Base-by-base conservation (phyloP, 306 rosid genomes). In the Prunus padus region DNA sequence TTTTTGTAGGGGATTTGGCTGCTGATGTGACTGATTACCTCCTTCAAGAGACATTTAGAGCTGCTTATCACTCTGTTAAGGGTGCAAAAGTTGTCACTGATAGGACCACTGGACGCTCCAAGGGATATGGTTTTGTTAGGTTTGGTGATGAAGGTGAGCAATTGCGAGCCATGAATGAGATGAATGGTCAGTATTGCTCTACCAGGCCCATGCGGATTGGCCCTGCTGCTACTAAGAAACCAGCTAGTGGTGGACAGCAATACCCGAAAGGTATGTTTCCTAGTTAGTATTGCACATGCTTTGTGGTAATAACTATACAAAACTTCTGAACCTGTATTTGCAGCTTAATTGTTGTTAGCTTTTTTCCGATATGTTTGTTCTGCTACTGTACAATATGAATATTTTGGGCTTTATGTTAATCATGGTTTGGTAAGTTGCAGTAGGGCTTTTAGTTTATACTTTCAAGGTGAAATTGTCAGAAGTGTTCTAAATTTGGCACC, bases 11-110 rank as follows among this genome's bases (percentile, higher is more conserved):
- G 33, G 93, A 89, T 74, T 84, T 89, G 79, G 89, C 93, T 23
- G 89, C 89, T 59, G 93, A 89, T 78, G 93, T 89, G 67, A 84
- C 87, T 25, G 93, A 89, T 83, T 89, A 84, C 49, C 74, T 77
- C 37, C 82, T 89, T 31, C 93, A 86, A 77, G 93, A 89, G 72
- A 84, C 89, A 1, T 89, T 89, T 67, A 84, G 84, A 73, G 65
- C 67, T 8, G 77, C 71, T 5, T 89, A 84, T 67, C 69, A 68
- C 22, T 82, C 93, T 3, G 84, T 89, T 19, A 89, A 89, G 81
- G 90, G 93, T 57, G 93, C 90, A 2, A 89, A 86, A 76, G 93
- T 89, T 67, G 93, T 89, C 20, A 89, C 85, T 22, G 93, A 89
- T 71, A 81, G 90, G 80, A 51, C 85, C 73, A 89, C 93, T 22